A percentile compares a stretch with the other conserved stretches of the same genome.
These are phyloP conservation scores for Leucocoprinus leucothites DNA, from an alignment of 768 basidiomycete genomes.

Conservation along the genomic window DNA sequence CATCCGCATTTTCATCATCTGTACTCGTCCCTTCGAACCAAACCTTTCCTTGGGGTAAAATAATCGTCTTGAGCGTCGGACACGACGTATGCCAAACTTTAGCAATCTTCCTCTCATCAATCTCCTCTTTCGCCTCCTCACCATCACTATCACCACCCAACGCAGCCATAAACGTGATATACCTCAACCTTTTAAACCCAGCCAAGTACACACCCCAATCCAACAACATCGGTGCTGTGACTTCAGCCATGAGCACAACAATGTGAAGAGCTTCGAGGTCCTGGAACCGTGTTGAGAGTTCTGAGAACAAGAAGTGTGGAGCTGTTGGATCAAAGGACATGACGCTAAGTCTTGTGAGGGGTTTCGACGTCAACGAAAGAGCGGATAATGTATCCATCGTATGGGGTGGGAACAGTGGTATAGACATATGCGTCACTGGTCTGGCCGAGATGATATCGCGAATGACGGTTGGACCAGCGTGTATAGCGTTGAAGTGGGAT, in stretches of 20 bases:
- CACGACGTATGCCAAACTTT: constrained; percentile 53
- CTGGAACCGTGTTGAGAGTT: constrained; percentile 45
- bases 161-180: constrained; percentile 33
- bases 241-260: constrained; percentile 50
- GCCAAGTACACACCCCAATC: constrained; percentile 37
- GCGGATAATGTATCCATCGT: constrained; percentile 40
- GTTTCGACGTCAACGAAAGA: constrained; percentile 32
- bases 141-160: constrained; percentile 28
- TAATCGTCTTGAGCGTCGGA: constrained; percentile 60
- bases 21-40: constrained; percentile 46
- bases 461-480: constrained; percentile 45
- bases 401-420: constrained; percentile 46
- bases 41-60: constrained; percentile 57
- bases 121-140: constrained; percentile 22
- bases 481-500: constrained; percentile 48
- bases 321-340: constrained; percentile 53
- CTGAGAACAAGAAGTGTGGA: constrained; percentile 41
- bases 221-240: constrained; percentile 34
- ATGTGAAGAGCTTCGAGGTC: constrained; percentile 59
- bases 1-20: not conserved
- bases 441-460: constrained; percentile 42
- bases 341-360: constrained; percentile 50
- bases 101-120: constrained; percentile 51
- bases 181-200: constrained; percentile 33
- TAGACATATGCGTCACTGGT: constrained; percentile 47